Base-by-base conservation (phyloP, 208 protist species). In the Trypanosomatidae sp. region DNA sequence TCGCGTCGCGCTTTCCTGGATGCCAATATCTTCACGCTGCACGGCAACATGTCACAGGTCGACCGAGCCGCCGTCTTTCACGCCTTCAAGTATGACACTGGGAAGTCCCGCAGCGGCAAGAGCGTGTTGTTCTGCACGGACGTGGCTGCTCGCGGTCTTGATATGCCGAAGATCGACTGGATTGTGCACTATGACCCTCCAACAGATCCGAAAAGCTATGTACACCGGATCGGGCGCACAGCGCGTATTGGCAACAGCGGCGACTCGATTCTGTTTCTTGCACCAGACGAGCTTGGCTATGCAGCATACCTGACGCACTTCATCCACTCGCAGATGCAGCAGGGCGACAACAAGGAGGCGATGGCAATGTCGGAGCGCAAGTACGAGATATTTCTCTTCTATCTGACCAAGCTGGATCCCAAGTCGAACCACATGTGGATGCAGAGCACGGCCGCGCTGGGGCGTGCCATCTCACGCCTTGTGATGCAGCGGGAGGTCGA, bases 121-220 rank as follows among this genome's bases (percentile, higher is more conserved):
- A 90, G 86, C 15, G 87, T 99, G 55, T 77, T 99, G 10, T 95
- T 99, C 69, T 98, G 95, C 77, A 99, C 98, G 10, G 98, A 94
- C 73, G 91, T 97, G 39, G 95, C 95, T 6, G 95, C 98, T 2
- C 94, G 98, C 68, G 98, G 98, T 28, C 83, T 99, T 8, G 98
- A 99, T 85, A 95, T 99, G 76, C 97, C 98, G 10, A 79, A 66
- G 17, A 92, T 99, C 25, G 91, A 98, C 73, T 99, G 96, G 95
- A 99, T 99, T 66, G 81, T 99, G 50, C 98, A 99, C 77, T 99
- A 98, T 81, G 98, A 99, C 81, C 96, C 98, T 13, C 98, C 98
- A 6, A 85, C 86, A 0, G 95, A 99, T 58, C 88, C 93, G n/a
- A 93, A 87, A 13, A 93, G 95, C 73, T 99, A 99, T 80, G 85